Base-by-base conservation (phyloP, 192 early-diverging fungal genomes). In the Gaertneriomyces sp. region DNA sequence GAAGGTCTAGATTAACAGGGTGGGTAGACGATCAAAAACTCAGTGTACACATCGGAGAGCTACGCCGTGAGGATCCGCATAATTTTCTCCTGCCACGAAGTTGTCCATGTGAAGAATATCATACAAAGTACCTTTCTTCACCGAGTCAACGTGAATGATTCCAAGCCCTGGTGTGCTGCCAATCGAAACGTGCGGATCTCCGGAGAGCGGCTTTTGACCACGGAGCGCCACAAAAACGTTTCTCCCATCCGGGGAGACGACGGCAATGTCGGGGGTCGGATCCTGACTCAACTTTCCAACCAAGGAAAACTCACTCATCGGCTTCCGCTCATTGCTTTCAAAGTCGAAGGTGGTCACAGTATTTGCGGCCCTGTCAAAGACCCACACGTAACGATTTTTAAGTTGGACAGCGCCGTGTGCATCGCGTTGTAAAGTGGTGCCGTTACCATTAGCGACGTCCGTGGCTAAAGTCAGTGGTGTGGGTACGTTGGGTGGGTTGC, bases 361-460 rank as follows among this genome's bases (percentile, higher is more conserved):
- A 2, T 2, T 49, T 12, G 47, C 47, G 1, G 47, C 47, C 14
- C 47, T 12, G 2, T 49, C 47, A 49, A 49, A 49, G 16, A 49
- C 47, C 47, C 47, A 49, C 14, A 49, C 47, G 47, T 49, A 49
- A 49, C 47, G 47, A 49, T 49, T 49, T 49, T 49, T 49, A 12
- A 49, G 47, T n/a, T 12, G 14, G 47, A 49, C 16, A 17, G 47
- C 47, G 47, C 47, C 16, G 47, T 49, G 47, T 49, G 47, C 14
- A 17, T 49, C 47, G 14, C 16, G 12, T 17, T 49, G 14, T 12
- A 1, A 2, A 12, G 47, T 2, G 47, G 12, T 17, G 47, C 47
- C 14, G 12, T 12, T 49, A 2, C 25, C 25, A 33, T 33, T 33
- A 33, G 25, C 25, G 25, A 33, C 25, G 25, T 33, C 2, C 14